A percentile compares a stretch with the other conserved stretches of the same genome.
Conservation (phyloP, 2,329 filamentous ascomycete genomes). For the Arthrobotrys musiformis region DNA sequence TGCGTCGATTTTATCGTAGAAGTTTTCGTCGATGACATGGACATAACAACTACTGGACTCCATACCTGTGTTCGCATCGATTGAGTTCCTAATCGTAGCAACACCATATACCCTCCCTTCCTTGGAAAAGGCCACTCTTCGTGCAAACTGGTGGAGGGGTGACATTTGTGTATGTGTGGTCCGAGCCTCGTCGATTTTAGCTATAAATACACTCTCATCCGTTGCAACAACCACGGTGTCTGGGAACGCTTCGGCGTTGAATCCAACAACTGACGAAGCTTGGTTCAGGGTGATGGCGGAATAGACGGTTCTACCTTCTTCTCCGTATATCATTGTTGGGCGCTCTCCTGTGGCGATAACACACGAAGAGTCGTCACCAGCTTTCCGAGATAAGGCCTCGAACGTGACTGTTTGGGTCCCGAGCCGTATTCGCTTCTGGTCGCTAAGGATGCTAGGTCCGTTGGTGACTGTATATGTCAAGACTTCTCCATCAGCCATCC, state of each 20-base stretch:
- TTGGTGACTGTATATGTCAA: conserved; percentile 80
- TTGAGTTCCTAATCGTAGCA: conserved; percentile 80
- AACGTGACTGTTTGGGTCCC: conserved; percentile 87
- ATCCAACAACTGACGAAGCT: conserved; percentile 81
- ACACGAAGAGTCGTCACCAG: conserved; percentile 72
- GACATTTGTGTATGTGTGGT: conserved; percentile 89
- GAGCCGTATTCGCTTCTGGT: conserved; percentile 82
- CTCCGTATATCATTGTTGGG: conserved; percentile 89
- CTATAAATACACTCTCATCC: conserved; percentile 78
- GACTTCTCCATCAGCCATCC: conserved; percentile 91
- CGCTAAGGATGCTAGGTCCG: conserved; percentile 71
- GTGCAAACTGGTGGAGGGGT: conserved; percentile 81
- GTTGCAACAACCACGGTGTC: conserved; percentile 84
- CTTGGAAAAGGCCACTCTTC: conserved; percentile 85
- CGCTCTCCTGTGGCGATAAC: conserved; percentile 95
- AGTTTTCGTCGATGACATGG: conserved; percentile 87
- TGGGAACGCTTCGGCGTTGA: conserved; percentile 83
- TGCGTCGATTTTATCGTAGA: conserved; percentile 81
- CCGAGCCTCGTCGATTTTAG: conserved; percentile 81
- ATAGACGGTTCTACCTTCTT: conserved; percentile 87
- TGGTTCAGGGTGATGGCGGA: conserved; percentile 92
- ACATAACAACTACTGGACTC: conserved; percentile 85
- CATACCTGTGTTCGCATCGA: conserved; percentile 68
- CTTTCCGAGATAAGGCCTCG: conserved; percentile 76
- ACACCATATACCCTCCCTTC: conserved; percentile 83